These are phyloP conservation scores for Avena atlantica DNA, from an alignment of 176 grass and related monocot genomes.

Conservation along the genomic window DNA sequence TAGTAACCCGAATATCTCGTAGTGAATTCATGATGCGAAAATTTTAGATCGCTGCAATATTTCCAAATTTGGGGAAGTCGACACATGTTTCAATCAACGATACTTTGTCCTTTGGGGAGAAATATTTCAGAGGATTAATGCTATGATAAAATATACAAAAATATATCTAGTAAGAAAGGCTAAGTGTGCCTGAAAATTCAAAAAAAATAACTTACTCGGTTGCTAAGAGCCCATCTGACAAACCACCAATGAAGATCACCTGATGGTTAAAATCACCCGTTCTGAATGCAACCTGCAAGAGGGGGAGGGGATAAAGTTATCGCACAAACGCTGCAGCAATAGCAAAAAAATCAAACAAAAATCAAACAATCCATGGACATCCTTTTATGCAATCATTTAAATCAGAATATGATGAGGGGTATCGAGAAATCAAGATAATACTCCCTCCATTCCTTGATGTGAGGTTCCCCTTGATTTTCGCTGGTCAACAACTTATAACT, in stretches of 20 bases:
- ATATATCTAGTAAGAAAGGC: not conserved
- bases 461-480: no score
- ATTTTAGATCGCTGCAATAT: not conserved
- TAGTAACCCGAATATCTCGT: not conserved
- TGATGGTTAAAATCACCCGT: constrained; percentile 92
- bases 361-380: constrained; percentile 1
- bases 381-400: constrained; percentile 19
- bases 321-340: not conserved
- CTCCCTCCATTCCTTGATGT: no score
- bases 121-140: not conserved
- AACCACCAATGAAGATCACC: constrained; percentile 93
- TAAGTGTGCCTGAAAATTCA: not conserved
- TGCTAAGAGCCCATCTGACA: constrained; percentile 90
- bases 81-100: not conserved
- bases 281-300: constrained; percentile 84
- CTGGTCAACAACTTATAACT: no score
- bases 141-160: not conserved
- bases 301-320: constrained; percentile 29
- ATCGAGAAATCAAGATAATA: not conserved
- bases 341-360: constrained; percentile 8
- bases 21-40: not conserved
- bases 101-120: no score
- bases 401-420: not conserved
- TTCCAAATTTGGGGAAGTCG: not conserved
- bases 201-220: constrained; percentile 68